phyloP scores from a whole-genome alignment of 345 rosid species.

The Salix udensis region DNA sequence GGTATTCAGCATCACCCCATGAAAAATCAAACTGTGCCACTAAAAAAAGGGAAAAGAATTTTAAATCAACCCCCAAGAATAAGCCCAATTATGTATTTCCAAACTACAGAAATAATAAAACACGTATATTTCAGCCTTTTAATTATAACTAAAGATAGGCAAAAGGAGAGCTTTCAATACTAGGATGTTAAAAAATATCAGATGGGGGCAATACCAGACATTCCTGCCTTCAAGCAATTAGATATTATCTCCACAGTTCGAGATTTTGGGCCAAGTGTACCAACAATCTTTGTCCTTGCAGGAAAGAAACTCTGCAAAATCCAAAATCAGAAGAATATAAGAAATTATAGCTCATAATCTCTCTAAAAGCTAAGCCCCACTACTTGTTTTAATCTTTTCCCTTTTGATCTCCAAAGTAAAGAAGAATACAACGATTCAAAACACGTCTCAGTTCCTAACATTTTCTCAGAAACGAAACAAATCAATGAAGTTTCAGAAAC shows the following conservation, averaged over 20 bases:
- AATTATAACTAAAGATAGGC: background rate
- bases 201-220: slow-evolving; percentile 58
- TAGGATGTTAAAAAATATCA: background rate
- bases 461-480: background rate
- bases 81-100: background rate
- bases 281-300: slow-evolving; percentile 94
- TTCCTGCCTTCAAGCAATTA: slow-evolving; percentile 80
- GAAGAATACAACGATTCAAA: background rate
- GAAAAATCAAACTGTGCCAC: slow-evolving; percentile 96
- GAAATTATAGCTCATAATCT: background rate
- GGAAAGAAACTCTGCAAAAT: slow-evolving; percentile 77
- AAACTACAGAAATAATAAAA: too few relatives aligned
- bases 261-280: slow-evolving; percentile 84
- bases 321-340: background rate
- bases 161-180: background rate
- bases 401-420: background rate
- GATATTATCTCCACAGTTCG: slow-evolving; percentile 71
- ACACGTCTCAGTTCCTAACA: background rate
- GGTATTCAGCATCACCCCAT: slow-evolving; percentile 71
- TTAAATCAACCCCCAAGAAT: background rate
- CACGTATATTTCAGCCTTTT: background rate
- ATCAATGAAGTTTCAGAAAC: background rate
- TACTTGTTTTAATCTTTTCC: background rate
- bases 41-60: slow-evolving; percentile 12
- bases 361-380: background rate